phyloP scores from a whole-genome alignment of 345 rosid species.

The Geranium brycei region DNA sequence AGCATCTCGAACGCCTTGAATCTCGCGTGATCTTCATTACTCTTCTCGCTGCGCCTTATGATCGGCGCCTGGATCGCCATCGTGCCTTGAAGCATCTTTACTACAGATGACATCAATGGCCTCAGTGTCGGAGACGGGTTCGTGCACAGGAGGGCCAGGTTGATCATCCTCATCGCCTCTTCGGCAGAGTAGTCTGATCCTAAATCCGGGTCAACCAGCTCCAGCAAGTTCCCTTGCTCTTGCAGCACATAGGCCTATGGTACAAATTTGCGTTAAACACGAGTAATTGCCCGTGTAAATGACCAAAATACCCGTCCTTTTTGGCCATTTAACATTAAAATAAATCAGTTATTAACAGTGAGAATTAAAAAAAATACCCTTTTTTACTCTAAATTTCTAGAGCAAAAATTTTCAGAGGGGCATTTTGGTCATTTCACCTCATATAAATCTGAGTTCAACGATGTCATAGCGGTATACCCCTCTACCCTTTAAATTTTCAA shows the following conservation, averaged over 20 bases:
- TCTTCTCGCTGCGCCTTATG: not conserved
- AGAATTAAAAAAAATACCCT: no score
- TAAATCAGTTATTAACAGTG: no score
- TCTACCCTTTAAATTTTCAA: no score
- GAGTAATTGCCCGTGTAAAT: no score
- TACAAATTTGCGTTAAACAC: no score
- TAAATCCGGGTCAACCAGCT: conserved; percentile 8
- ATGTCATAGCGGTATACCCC: not conserved
- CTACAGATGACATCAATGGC: not conserved
- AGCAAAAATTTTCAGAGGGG: no score
- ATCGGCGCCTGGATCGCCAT: conserved; percentile 3
- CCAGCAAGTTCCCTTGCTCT: conserved; percentile 1
- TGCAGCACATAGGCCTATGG: not conserved
- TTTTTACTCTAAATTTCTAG: no score
- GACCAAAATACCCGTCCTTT: no score
- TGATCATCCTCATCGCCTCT: conserved; percentile 8
- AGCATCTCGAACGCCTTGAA: conserved; percentile 3
- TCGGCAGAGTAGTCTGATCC: conserved; percentile 5
- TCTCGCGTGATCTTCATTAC: not conserved
- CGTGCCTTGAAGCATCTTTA: conserved; percentile 4
- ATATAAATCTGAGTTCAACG: no score
- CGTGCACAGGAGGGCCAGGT: conserved; percentile 8
- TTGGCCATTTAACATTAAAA: no score
- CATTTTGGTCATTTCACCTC: no score
- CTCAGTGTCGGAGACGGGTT: conserved; percentile 2